Conservation (phyloP, 225 moss, liverwort and hornwort species). For the Thuidium tamariscinum region DNA sequence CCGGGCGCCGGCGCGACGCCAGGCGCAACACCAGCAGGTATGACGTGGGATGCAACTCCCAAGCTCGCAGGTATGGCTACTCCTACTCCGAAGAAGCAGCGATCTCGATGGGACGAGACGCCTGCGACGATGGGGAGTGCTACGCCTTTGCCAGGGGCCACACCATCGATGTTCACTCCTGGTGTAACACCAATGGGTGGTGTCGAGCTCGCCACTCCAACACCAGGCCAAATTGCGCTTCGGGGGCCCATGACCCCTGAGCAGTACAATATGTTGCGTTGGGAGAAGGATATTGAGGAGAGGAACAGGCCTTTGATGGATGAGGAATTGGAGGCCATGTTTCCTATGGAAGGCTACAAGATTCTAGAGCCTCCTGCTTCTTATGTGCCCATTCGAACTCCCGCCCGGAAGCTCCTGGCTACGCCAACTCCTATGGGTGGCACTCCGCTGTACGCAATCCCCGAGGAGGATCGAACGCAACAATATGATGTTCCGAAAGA, state of each 20-base stretch:
- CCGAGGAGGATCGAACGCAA: constrained; percentile 95
- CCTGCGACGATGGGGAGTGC: constrained; percentile 97
- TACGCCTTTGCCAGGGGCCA: constrained; percentile 86
- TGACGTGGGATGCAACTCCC: constrained; percentile 99
- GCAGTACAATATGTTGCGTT: constrained; percentile 97
- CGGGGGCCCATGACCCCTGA: constrained; percentile 98
- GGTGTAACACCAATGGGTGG: constrained; percentile 96
- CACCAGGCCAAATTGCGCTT: constrained; percentile 95
- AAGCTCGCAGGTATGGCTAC: constrained; percentile 92
- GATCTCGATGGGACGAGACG: constrained; percentile 99
- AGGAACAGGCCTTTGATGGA: constrained; percentile 89
- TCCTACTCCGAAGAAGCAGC: constrained; percentile 95
- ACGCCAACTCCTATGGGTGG: constrained; percentile 99
- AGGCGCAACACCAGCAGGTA: constrained; percentile 93
- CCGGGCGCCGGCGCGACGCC: constrained; percentile 87
- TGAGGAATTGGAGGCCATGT: constrained; percentile 93
- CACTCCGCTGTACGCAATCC: constrained; percentile 85
- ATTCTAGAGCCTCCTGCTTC: constrained; percentile 86
- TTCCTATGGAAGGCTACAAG: constrained; percentile 98
- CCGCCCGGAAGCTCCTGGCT: constrained; percentile 89
- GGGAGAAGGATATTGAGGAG: constrained; percentile 99
- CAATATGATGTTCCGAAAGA: constrained; percentile 96
- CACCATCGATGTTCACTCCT: constrained; percentile 89
- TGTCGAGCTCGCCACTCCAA: constrained; percentile 92
- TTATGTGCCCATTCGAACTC: constrained; percentile 96